Evolutionary conservation across 2,329 filamentous ascomycete genomes (phyloP).

Genomic region (Penicillium sp.): DNA sequence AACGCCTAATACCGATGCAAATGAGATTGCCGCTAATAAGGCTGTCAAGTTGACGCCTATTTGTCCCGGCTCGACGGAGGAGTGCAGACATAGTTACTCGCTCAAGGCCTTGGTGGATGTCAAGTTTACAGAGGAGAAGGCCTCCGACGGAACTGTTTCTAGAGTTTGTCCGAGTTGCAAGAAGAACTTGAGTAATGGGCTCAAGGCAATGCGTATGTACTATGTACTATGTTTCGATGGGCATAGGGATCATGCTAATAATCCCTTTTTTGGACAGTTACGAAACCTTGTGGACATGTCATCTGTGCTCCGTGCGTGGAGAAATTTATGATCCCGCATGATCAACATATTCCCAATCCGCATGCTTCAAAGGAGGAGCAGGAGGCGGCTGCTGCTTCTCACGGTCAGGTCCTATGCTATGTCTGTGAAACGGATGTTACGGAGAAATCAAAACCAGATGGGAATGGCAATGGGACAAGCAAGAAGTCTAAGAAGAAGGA

Average conservation of each 20-base stretch:
- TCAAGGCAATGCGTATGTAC: constrained; percentile 64
- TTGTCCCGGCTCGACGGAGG: constrained; percentile 69
- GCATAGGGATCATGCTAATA: neutral
- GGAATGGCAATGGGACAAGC: constrained; percentile 24
- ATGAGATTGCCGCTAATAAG: constrained; percentile 56
- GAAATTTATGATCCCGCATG: constrained; percentile 68
- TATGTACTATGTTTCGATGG: no score
- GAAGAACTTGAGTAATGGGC: constrained; percentile 75
- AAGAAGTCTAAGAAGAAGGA: constrained; percentile 39
- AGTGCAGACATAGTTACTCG: constrained; percentile 68
- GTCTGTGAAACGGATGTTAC: constrained; percentile 81
- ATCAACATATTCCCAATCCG: constrained; percentile 50
- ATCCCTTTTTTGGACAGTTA: constrained; percentile 46
- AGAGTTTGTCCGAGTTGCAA: constrained; percentile 79
- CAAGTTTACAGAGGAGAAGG: constrained; percentile 69
- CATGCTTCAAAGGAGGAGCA: constrained; percentile 55
- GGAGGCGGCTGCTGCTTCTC: constrained; percentile 32
- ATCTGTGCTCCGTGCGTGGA: constrained; percentile 79
- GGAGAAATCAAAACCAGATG: constrained; percentile 27
- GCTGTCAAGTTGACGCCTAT: constrained; percentile 64
- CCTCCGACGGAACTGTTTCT: constrained; percentile 45
- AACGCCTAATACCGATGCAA: constrained; percentile 62
- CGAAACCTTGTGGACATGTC: constrained; percentile 87
- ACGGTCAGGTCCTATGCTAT: constrained; percentile 64
- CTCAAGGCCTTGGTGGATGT: constrained; percentile 74